Evolutionary conservation across 2,329 filamentous ascomycete species (phyloP), one percentile per base, ranked within the genome.

Genomic region (Huntiella moniliformis): DNA sequence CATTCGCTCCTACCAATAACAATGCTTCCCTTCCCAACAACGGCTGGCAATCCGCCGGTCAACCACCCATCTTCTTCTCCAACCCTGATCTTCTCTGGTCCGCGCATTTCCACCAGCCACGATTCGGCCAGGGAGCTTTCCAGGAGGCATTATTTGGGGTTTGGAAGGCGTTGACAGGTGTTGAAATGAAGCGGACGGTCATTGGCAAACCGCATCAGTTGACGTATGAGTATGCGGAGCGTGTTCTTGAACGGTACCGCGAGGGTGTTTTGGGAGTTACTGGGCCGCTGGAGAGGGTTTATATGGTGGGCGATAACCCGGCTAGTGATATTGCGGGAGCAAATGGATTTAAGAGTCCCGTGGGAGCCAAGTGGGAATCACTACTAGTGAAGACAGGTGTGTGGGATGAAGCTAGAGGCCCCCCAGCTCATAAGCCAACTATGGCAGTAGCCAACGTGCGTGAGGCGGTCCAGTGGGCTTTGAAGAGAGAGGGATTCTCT

Each of bases 1-100:
- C 88, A 0, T 68, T 82, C 37, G 88, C 82, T 0, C 52, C 67
- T 8, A 77, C 74, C 56, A 93, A 94, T 58, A 79, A 77, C 37
- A 64, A 78, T 50, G 18, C 56, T 0, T 63, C 67, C 18, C 66
- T 87, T 5, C 73, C 77, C 11, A 83, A 86, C 57, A 64, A 67
- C 47, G 85, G 84, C n/a, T 94, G 81, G 68, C 82, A 87, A 56
- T 72, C 78, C 52, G 82, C 92, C 58, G 73, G 71, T 1, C 87
- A 94, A 59, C 85, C 91, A 0, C 67, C 67, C 13, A 63, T 96
- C 5, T 93, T 80, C 66, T 94, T 92, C 60, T 87, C 79, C 39
- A 96, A 96, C 60, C 76, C 83, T 1, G 91, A 98, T 61, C 66
- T 96, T 3, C 71, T 86, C 56, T 98, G 87, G 87, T 82, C 85